A percentile compares a stretch with the other conserved stretches of the same genome.
phyloP scores from a whole-genome alignment of 306 rosid genomes.

The Vicia villosa region DNA sequence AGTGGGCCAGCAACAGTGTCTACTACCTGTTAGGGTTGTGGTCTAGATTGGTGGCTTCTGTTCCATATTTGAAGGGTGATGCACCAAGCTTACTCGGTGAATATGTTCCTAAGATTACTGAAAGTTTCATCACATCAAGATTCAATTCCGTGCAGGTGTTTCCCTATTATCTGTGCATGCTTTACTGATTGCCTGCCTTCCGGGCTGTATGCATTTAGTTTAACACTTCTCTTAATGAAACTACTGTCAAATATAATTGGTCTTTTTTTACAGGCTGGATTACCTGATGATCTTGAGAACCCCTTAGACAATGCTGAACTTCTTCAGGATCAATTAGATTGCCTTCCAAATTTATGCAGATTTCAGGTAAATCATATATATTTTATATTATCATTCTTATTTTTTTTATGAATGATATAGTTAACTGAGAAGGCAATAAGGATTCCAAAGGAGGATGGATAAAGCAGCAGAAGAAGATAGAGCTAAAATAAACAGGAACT shows the following conservation, averaged over 20 bases:
- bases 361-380: constrained; percentile 69
- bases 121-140: constrained; percentile 93
- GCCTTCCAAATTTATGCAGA: constrained; percentile 94
- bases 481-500: background rate
- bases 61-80: constrained; percentile 97
- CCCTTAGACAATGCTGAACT: constrained; percentile 97
- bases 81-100: constrained; percentile 98
- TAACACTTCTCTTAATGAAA: constrained; percentile 17
- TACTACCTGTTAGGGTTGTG: constrained; percentile 95
- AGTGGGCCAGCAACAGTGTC: constrained; percentile 99
- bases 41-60: constrained; percentile 99
- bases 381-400: constrained; percentile 21
- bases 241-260: constrained; percentile 23
- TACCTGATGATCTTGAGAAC: constrained; percentile 93
- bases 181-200: constrained; percentile 34
- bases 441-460: background rate
- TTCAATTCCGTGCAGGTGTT: constrained; percentile 94
- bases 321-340: constrained; percentile 97
- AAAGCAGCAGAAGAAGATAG: constrained; percentile 20
- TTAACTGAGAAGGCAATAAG: constrained; percentile 2
- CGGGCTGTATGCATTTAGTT: constrained; percentile 23
- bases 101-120: constrained; percentile 97
- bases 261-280: constrained; percentile 68
- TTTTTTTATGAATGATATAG: constrained; percentile 7
- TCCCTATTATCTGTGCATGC: constrained; percentile 28